These are phyloP conservation scores for Triangularia verruculosa DNA, from an alignment of 2,329 filamentous ascomycete species.

Conservation along the genomic window DNA sequence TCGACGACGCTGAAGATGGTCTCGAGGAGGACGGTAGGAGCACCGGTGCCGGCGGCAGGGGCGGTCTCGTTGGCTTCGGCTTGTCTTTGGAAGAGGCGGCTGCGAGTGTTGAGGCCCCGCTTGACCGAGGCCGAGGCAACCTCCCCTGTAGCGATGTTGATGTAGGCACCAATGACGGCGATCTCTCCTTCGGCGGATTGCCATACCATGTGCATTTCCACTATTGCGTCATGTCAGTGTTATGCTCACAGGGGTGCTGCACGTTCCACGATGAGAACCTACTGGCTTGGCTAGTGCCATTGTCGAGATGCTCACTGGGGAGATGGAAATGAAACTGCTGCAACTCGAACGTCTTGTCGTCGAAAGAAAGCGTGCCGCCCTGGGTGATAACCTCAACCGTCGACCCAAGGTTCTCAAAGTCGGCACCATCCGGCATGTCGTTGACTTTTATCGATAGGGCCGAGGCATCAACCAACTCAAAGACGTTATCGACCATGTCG, in stretches of 20 bases:
- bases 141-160: slow-evolving; percentile 37
- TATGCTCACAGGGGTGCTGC: not conserved
- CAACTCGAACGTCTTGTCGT: slow-evolving; percentile 37
- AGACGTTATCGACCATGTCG: slow-evolving; percentile 43
- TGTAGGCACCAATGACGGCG: slow-evolving; percentile 44
- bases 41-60: slow-evolving; percentile 27
- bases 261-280: slow-evolving; percentile 22
- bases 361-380: slow-evolving; percentile 36
- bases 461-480: slow-evolving; percentile 33
- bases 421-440: slow-evolving; percentile 40
- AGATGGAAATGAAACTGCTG: slow-evolving; percentile 51
- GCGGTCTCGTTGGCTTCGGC: slow-evolving; percentile 4
- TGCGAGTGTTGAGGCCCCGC: slow-evolving; percentile 10
- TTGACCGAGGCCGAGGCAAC: slow-evolving; percentile 19
- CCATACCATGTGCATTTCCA: slow-evolving; percentile 61
- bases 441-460: slow-evolving; percentile 41
- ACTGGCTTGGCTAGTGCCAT: slow-evolving; percentile 44
- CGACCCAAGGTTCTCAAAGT: slow-evolving; percentile 57
- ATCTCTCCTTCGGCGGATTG: slow-evolving; percentile 41
- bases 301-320: slow-evolving; percentile 47
- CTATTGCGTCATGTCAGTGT: slow-evolving; percentile 21
- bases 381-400: slow-evolving; percentile 53
- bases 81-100: slow-evolving; percentile 15
- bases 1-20: slow-evolving; percentile 43
- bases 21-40: slow-evolving; percentile 43